These are phyloP conservation scores for Ochetophila trinervis DNA, from an alignment of 306 rosid species.

Conservation along the genomic window DNA sequence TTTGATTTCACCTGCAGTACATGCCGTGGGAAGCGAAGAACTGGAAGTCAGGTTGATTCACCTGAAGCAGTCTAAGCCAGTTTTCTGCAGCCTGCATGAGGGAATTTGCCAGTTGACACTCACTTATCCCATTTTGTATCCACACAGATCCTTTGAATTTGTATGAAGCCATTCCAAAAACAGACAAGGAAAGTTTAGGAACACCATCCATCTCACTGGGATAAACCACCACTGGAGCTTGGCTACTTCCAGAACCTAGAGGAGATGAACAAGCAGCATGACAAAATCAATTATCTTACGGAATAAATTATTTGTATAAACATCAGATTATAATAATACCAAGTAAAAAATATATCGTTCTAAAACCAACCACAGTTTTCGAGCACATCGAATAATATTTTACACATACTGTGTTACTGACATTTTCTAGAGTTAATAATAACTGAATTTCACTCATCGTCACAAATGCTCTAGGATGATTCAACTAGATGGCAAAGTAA, in stretches of 20 bases:
- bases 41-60: slow-evolving; percentile 79
- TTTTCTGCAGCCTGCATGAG: slow-evolving; percentile 68
- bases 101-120: slow-evolving; percentile 50
- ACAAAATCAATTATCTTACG: slow-evolving; percentile 12
- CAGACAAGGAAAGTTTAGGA: slow-evolving; percentile 51
- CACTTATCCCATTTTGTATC: slow-evolving; percentile 49
- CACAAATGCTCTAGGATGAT: no score
- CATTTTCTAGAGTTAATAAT: no score
- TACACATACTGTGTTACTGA: no score
- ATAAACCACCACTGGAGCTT: slow-evolving; percentile 49
- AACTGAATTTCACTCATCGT: no score
- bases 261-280: slow-evolving; percentile 17
- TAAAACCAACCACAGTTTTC: not conserved
- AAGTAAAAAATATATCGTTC: no score
- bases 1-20: slow-evolving; percentile 46
- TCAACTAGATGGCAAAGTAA: no score
- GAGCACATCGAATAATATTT: not conserved
- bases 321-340: not conserved
- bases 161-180: slow-evolving; percentile 77
- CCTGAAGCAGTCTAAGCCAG: slow-evolving; percentile 69
- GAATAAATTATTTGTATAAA: slow-evolving; percentile 10
- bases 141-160: slow-evolving; percentile 72
- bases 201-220: slow-evolving; percentile 55
- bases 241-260: slow-evolving; percentile 47
- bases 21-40: slow-evolving; percentile 61